Base-by-base conservation (phyloP, 805 yeast species). In the Metschnikowia sp. region DNA sequence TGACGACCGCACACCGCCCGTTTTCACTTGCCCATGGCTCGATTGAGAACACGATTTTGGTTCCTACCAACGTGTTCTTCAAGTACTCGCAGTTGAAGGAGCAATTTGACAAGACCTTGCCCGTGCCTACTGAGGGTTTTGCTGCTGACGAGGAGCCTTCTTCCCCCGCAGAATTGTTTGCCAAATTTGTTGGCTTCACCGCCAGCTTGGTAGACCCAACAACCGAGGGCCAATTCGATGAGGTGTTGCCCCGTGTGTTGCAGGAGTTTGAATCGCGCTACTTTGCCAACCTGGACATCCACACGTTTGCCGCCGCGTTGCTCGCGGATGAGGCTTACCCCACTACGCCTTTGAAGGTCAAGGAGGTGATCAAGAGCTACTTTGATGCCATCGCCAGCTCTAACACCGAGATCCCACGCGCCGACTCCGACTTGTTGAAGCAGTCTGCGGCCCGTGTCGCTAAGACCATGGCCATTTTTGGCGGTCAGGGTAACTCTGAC, bases 401-500 rank as follows among this genome's bases (percentile, higher is more conserved):
- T 32, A 61, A 64, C 37, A 53, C 62, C 44, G 48, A 46, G 33
- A 58, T 66, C 41, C 53, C 58, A 31, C 52, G 56, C 34, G 43
- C 49, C 13, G 65, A 62, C 45, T 63, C 70, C 4, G 68, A 86
- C 43, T 76, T 92, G 49, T 77, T 89, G 65, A 76, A 82, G 52
- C 82, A 86, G 43, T 79, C 79, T n/a, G 63, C 73, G 43, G 75
- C 76, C 49, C 71, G 76, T 36, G 69, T 77, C 42, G 88, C 91
- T 39, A 74, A 77, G 51, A 69, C 91, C 47, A 82, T 79, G 50
- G 96, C 97, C 54, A 83, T 94, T 57, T 94, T 92, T 61, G 99
- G 99, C 66, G 99, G 99, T 62, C 99, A 94, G 76, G 99, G 99
- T 71, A 92, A 89, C 75, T 84, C 96, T 44, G 98, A 94, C 65